Base-by-base conservation (phyloP, 129 eudicot genomes). In the Artemisia tridentata region DNA sequence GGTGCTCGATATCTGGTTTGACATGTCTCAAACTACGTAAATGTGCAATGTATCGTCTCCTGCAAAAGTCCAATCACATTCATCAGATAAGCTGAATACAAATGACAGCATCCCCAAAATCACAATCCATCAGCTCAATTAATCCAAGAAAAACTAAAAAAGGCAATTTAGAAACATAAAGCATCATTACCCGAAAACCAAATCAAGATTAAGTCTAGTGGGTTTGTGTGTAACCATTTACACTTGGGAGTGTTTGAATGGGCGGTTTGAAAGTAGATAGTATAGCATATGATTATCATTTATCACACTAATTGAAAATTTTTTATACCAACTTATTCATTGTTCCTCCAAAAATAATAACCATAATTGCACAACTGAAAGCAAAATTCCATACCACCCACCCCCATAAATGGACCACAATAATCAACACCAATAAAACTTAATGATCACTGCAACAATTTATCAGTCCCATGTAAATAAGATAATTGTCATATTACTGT, bases 41-140 rank as follows among this genome's bases (percentile, higher is more conserved):
- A 31, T 54, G 34, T 49, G 63, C 75, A 73, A 63, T 3, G 54
- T 50, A 63, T 63, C 13, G 66, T 54, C 79, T 67, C 68, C 13
- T 45, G 65, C 59, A 54, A 65, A 47, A 20, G 72, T 65, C 23
- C 18, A 8, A 53, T 34, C 77, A 54, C 58, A 50, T 50, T 73
- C 64, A 49, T 61, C 23, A 73, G 27, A 46, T 46, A 49, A 59
- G 68, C 23, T 16, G 46, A 60, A 53, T 8, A 7, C 15, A 57
- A 67, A 21, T 16, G 27, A 58, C 27, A 74, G 21, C 45, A 38
- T 7, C 45, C 45, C 45, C 11, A 38, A 38, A 54, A 41, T 21
- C 16, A 55, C 58, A 55, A 65, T 46, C 72, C 9, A 65, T 66
- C 57, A n/a, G 50, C 19, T 21, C 65, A 54, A 7, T 43, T 54